Percentiles rank a stretch among this genome's conserved stretches.
These are phyloP conservation scores for Ajuga chamaepitys DNA, from an alignment of 257 asterid genomes.

Conservation along the genomic window DNA sequence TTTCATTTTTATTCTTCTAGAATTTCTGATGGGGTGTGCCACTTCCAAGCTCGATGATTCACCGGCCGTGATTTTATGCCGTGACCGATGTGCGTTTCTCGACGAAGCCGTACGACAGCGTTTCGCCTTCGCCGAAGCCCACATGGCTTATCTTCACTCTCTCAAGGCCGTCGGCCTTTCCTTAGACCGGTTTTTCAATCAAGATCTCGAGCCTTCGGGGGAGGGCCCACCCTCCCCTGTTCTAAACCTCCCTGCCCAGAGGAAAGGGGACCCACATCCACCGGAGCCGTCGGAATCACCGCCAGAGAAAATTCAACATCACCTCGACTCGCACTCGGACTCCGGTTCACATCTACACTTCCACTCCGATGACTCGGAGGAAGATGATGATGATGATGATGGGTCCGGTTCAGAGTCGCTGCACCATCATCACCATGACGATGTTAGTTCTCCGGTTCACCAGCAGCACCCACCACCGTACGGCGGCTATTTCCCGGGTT, in stretches of 20 bases:
- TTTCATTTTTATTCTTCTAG: background rate
- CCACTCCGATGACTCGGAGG: constrained; percentile 56
- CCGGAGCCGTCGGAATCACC: constrained; percentile 33
- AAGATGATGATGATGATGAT: constrained; percentile 29
- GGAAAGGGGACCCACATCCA: constrained; percentile 46
- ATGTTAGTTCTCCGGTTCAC: constrained; percentile 25
- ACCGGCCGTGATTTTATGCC: constrained; percentile 83
- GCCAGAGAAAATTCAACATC: constrained; percentile 26
- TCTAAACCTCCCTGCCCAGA: constrained; percentile 46
- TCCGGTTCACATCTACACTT: constrained; percentile 82
- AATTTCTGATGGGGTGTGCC: constrained; percentile 65
- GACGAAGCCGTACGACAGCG: constrained; percentile 86
- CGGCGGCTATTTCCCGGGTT: constrained; percentile 34
- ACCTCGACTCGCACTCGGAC: constrained; percentile 48
- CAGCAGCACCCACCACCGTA: constrained; percentile 23
- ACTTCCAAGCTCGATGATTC: constrained; percentile 76
- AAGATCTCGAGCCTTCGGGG: constrained; percentile 32
- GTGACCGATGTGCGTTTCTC: constrained; percentile 70
- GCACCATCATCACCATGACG: constrained; percentile 46
- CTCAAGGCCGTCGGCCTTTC: constrained; percentile 64
- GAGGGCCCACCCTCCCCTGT: constrained; percentile 46
- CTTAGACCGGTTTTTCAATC: constrained; percentile 57
- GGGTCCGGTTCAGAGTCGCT: constrained; percentile 43
- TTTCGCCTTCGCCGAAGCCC: constrained; percentile 78
- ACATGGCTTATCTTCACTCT: constrained; percentile 61